Evolutionary conservation across 352 stramenopile genomes (phyloP).

Genomic region (Globisporangium okanoganense): DNA sequence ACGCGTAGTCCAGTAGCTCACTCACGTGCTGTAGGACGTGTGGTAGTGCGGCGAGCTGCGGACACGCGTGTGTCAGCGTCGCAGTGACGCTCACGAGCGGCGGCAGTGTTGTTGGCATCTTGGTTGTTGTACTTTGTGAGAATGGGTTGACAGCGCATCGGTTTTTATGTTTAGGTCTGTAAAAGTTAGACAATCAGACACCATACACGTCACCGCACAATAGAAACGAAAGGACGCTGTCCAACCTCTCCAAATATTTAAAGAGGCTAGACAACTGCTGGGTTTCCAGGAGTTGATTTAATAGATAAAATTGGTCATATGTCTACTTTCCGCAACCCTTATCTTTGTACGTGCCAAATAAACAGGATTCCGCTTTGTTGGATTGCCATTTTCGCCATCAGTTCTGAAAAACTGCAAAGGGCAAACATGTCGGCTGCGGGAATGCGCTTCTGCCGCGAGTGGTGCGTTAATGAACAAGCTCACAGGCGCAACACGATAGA

Average conservation of each 20-base stretch:
- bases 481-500: neutral
- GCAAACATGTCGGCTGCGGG: conserved; percentile 63
- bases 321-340: neutral
- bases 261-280: neutral
- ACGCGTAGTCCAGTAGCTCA: neutral
- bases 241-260: neutral
- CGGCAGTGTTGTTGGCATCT: neutral
- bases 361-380: no score
- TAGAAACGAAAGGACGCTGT: no score
- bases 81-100: neutral
- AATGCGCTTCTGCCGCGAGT: conserved; percentile 88
- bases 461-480: conserved; percentile 34
- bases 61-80: neutral
- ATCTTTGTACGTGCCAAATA: neutral
- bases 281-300: neutral
- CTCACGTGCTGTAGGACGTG: neutral
- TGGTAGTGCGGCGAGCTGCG: neutral
- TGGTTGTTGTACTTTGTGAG: neutral
- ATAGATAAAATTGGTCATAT: neutral
- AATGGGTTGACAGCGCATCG: neutral
- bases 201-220: no score
- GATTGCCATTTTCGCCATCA: neutral
- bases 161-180: no score
- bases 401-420: neutral
- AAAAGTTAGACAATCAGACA: no score